Percentiles rank a stretch among this genome's conserved stretches.
phyloP scores from a whole-genome alignment of 2,329 filamentous ascomycete genomes.

The Cladosporium sp. region DNA sequence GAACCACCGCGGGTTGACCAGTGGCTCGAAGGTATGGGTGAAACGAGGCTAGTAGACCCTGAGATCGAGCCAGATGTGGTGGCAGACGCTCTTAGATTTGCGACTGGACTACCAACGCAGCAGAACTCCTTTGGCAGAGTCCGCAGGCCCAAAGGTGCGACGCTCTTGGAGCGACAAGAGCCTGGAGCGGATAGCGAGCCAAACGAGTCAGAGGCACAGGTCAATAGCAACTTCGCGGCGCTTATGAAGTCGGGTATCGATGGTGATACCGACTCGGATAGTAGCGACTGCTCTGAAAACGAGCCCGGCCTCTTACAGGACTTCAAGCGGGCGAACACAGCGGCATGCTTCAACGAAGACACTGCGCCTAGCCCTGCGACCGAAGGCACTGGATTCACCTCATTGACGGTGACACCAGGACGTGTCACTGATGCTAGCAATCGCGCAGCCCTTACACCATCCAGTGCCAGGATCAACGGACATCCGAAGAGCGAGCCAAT shows the following conservation, averaged over 20 bases:
- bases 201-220: neutral
- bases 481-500: neutral
- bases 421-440: neutral
- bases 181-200: slow-evolving; percentile 5
- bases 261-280: neutral
- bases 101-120: slow-evolving; percentile 7
- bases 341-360: neutral
- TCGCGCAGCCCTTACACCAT: neutral
- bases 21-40: slow-evolving; percentile 24
- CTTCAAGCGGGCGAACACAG: neutral
- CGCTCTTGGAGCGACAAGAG: slow-evolving; percentile 8
- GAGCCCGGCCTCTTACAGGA: neutral
- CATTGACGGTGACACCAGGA: neutral
- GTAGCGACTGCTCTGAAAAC: neutral
- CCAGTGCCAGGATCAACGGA: neutral
- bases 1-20: slow-evolving; percentile 16
- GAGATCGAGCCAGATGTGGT: slow-evolving; percentile 17
- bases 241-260: slow-evolving; percentile 2
- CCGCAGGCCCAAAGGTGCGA: slow-evolving; percentile 18
- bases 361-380: neutral
- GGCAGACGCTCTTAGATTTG: slow-evolving; percentile 20
- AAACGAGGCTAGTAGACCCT: slow-evolving; percentile 17
- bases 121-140: slow-evolving; percentile 12
- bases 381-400: neutral
- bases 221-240: neutral